A percentile compares a stretch with the other conserved stretches of the same genome.
These are phyloP conservation scores for Inosperma sp. DNA, from an alignment of 768 basidiomycete genomes.

Conservation along the genomic window DNA sequence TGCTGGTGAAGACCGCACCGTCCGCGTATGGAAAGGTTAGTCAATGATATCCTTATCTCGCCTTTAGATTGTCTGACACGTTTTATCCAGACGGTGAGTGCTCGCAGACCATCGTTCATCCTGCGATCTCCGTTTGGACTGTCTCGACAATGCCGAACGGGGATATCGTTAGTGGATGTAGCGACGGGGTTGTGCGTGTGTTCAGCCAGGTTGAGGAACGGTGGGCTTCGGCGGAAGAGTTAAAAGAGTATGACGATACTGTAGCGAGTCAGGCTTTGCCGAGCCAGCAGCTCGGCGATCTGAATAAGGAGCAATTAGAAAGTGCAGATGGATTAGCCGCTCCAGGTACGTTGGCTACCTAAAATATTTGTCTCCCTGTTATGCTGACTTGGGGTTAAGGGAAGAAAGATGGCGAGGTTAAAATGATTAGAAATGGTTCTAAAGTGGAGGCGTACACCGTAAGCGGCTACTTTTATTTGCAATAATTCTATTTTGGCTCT, in stretches of 20 bases:
- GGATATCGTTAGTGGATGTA: conserved; percentile 89
- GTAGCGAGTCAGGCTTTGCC: conserved; percentile 79
- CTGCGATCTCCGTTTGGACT: conserved; percentile 96
- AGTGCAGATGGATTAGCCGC: conserved; percentile 72
- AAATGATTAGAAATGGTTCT: conserved; percentile 81
- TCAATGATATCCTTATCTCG: conserved; percentile 2
- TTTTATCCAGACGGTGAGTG: conserved; percentile 75
- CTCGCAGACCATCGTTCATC: conserved; percentile 83
- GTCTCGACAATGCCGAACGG: conserved; percentile 84
- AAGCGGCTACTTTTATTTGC: conserved; percentile 44
- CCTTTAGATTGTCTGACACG: neutral
- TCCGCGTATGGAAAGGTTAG: conserved; percentile 87
- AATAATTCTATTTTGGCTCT: neutral
- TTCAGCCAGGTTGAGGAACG: conserved; percentile 74
- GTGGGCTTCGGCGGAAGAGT: conserved; percentile 60
- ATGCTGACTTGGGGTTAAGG: too few species aligned
- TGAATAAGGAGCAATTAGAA: conserved; percentile 88
- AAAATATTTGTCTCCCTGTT: neutral
- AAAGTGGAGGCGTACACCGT: conserved; percentile 79
- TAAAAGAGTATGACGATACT: conserved; percentile 67
- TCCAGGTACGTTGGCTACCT: conserved; percentile 52
- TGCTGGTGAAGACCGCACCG: conserved; percentile 91
- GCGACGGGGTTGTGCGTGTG: conserved; percentile 82
- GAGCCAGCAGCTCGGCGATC: conserved; percentile 83
- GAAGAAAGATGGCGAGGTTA: conserved; percentile 90